These are phyloP conservation scores for Tulasnella sp. DNA, from an alignment of 768 basidiomycete species.

Conservation along the genomic window DNA sequence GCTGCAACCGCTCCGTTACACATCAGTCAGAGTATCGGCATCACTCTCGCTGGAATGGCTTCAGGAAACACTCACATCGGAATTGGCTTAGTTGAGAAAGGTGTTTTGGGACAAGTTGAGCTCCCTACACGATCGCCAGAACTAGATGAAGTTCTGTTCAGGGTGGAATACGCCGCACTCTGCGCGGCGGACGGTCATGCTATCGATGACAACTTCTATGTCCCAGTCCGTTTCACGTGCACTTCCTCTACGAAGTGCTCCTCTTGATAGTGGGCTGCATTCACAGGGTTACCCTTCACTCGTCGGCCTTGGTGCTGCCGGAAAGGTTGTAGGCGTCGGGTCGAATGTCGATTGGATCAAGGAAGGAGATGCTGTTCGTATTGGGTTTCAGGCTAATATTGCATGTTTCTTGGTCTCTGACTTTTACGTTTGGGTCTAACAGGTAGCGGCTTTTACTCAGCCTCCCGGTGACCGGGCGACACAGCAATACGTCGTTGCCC, in stretches of 20 bases:
- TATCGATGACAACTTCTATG: slow-evolving; percentile 39
- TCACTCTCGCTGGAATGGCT: neutral
- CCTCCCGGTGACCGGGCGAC: slow-evolving; percentile 37
- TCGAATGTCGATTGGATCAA: slow-evolving; percentile 39
- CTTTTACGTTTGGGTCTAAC: slow-evolving; percentile 31
- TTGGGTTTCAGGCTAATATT: neutral
- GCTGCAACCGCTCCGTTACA: neutral
- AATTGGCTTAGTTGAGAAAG: slow-evolving; percentile 42
- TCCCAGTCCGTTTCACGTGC: slow-evolving; percentile 21
- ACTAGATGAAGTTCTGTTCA: slow-evolving; percentile 44
- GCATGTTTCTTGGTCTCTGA: neutral
- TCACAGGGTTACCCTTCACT: slow-evolving; percentile 39
- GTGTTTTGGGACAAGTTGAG: slow-evolving; percentile 41
- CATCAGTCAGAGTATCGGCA: neutral
- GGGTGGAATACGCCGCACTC: slow-evolving; percentile 45
- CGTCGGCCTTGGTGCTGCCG: slow-evolving; percentile 43
- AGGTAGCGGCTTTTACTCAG: slow-evolving; percentile 38
- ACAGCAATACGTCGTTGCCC: slow-evolving; percentile 42
- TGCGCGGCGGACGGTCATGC: slow-evolving; percentile 45
- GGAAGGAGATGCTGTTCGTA: slow-evolving; percentile 44
- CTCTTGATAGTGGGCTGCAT: neutral
- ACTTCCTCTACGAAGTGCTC: neutral
- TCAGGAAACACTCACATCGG: slow-evolving; percentile 42
- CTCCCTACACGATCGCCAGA: slow-evolving; percentile 41
- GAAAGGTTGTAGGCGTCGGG: slow-evolving; percentile 43